Base-by-base conservation (phyloP, 163 green algal species). In the Chloromonas sp. region DNA sequence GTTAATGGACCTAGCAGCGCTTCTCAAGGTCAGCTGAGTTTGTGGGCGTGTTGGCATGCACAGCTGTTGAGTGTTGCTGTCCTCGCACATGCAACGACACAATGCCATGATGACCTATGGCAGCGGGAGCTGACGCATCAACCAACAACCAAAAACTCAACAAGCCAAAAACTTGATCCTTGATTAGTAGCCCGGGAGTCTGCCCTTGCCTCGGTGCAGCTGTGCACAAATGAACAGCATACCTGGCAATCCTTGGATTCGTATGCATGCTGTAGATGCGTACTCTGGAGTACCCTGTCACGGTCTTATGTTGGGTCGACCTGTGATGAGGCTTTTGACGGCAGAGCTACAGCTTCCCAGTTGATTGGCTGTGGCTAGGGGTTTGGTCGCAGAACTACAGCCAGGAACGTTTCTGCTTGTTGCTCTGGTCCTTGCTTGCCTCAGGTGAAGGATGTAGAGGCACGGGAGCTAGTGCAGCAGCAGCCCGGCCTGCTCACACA, bases 401-500 rank as follows among this genome's bases (percentile, higher is more conserved):
- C 36, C 36, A 36, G 36, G 36, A 36, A 36, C 36, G 36, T 36
- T 36, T 36, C 66, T 76, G 66, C 66, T 11, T 11, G 8, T 76
- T 8, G 8, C 66, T 11, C 66, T 76, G 66, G 8, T 11, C 66
- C 66, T 76, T 8, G 8, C 66, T 76, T 11, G 8, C 8, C 66
- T 11, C 71, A 79, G 71, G 14, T 58, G 13, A 59, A 2, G 13
- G 11, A 36, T 2, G 71, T 59, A 3, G 71, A 14, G 13, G 71
- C 71, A 14, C 13, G 11, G 5, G 13, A 3, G 5, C 71, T 79
- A 14, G 5, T 36, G 5, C 71, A 3, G 71, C 71, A 79, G 71
- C 71, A 79, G 71, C 71, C 71, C 14, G 71, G 71, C 71, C 71
- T 79, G 71, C 71, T 79, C 13, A 58, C 71, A 2, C 71, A 79